Evolutionary conservation across 257 asterid genomes (phyloP), one percentile per base, ranked within the genome.

Genomic region (Capsicum chinense): DNA sequence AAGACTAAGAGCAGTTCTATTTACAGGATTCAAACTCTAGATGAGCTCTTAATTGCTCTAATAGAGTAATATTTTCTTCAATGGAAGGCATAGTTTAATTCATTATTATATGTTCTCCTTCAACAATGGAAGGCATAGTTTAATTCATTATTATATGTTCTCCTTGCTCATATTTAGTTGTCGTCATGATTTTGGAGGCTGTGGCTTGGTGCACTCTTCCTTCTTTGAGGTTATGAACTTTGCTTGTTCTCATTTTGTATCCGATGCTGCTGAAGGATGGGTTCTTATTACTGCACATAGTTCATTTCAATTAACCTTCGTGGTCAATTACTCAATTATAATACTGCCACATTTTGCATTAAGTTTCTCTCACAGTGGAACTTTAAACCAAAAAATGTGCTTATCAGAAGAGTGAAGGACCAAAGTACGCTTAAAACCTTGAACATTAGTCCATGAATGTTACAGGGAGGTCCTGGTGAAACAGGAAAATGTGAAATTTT

Each of bases 61-160:
- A 42, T 39, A 39, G 3, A 39, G 42, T 39, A 39, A 39, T 42
- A 44, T 42, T 17, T 70, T 42, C 56, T 42, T 14, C 9, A 26
- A 35, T 48, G 81, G 84, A 66, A 78, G 62, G 83, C 83, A 56
- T 50, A 81, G 66, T 76, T 68, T 42, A 47, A 84, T 81, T 81
- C 84, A 54, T 68, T 68, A 73, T 81, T 78, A 70, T 17, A 39
- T 79, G 19, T 33, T 83, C 78, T 86, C 67, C 67, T 80, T 78
- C 21, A 0, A 21, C 21, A 21, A 35, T 57, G 81, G 84, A 66
- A 78, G 62, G 83, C 83, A 56, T 50, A 81, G 64, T 76, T 68
- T 42, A 47, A 84, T 81, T 81, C 84, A 54, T 68, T 68, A 73
- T 81, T 78, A 70, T 17, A 39, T 79, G 19, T 33, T 83, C 78